Evolutionary conservation across 192 early-diverging fungal genomes (phyloP).

Genomic region (Coemansia sp.): DNA sequence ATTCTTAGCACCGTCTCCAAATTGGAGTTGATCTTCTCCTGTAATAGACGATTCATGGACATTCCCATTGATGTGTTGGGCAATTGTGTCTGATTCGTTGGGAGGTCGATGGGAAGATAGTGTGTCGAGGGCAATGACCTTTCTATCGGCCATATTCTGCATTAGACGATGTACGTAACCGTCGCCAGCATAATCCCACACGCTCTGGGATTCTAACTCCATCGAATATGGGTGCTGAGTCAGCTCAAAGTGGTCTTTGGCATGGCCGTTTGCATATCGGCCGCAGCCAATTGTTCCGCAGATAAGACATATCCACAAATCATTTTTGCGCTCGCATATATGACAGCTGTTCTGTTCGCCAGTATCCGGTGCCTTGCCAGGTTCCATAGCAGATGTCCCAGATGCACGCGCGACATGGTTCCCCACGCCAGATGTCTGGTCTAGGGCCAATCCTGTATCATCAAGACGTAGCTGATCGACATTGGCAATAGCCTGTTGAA

Average conservation of each 20-base stretch:
- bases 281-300: slow-evolving; percentile 97
- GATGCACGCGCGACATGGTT: not conserved
- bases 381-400: too few species aligned
- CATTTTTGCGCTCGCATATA: slow-evolving; percentile 70
- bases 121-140: slow-evolving; percentile 80
- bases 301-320: slow-evolving; percentile 96
- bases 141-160: slow-evolving; percentile 88
- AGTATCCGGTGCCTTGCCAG: not conserved
- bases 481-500: slow-evolving; percentile 13
- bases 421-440: not conserved
- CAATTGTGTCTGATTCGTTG: not conserved
- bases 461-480: slow-evolving; percentile 4
- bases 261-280: slow-evolving; percentile 86
- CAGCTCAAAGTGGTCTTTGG: slow-evolving; percentile 80
- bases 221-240: slow-evolving; percentile 87
- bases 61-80: too few species aligned
- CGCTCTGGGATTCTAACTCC: slow-evolving; percentile 92
- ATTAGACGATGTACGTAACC: slow-evolving; percentile 94
- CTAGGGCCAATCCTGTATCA: slow-evolving; percentile 7
- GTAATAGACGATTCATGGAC: too few species aligned
- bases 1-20: not conserved
- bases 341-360: slow-evolving; percentile 60
- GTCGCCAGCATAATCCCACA: slow-evolving; percentile 98
- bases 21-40: not conserved
- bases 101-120: not conserved